Evolutionary conservation across 345 rosid genomes (phyloP), one percentile per base, ranked within the genome.

Genomic region (Brassica rapa): DNA sequence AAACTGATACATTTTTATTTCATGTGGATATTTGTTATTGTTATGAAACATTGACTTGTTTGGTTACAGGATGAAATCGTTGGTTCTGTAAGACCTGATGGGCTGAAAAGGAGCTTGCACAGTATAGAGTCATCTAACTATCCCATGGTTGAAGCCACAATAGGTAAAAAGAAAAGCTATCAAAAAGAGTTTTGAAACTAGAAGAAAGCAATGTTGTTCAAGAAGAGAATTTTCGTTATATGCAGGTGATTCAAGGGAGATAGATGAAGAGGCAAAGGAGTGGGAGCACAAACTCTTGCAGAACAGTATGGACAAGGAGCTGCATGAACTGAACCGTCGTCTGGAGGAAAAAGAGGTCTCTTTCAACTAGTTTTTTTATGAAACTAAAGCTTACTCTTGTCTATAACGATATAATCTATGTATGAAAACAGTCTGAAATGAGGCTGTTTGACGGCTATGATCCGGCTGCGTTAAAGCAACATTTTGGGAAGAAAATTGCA

Each of bases 341-440:
- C 82, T 96, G 68, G 98, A 96, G 85, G 94, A 93, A 84, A 96
- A 96, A 82, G 99, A 96, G 99, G 99, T 95, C 64, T n/a, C 35
- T 82, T 74, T 65, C 0, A 66, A 70, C 73, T 56, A 12, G 67
- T 19, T 30, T 59, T 10, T 12, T 51, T 56, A 29, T 71, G 55
- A 46, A 16, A 15, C 19, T 57, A 25, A 27, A 10, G 33, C 35
- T 25, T 35, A 15, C 23, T 66, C 29, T 16, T 80, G 39, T 51
- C 23, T 4, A 8, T 81, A 46, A 75, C 73, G 32, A 1, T 5
- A 3, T 70, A 0, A 10, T 35, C 8, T 0, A n/a, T 72, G 51
- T 66, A 14, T 75, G 63, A 21, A 60, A 82, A 82, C 94, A 95
- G 97, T 87, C 98, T 9, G 97, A 93, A 78, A 95, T 95, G 98